Percentiles rank a stretch among this genome's conserved stretches.
Evolutionary conservation across 2,329 filamentous ascomycete species (phyloP).

Genomic region (Cryphonectria japonica): DNA sequence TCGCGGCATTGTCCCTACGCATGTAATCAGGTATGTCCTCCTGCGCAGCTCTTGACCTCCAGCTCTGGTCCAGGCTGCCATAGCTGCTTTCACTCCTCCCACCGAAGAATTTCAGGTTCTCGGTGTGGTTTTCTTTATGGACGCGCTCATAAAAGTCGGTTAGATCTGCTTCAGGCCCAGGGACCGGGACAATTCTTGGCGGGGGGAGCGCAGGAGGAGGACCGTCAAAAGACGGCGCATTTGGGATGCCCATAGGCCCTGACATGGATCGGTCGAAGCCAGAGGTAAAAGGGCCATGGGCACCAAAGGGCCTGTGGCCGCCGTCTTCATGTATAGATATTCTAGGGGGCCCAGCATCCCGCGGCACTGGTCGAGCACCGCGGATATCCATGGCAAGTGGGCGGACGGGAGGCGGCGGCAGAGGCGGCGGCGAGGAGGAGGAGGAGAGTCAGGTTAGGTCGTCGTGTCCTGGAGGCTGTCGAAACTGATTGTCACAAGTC

Average conservation of each 20-base stretch:
- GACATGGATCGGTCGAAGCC: slow-evolving; percentile 22
- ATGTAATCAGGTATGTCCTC: slow-evolving; percentile 42
- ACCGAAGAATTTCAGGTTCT: slow-evolving; percentile 35
- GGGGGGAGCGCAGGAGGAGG: slow-evolving; percentile 52
- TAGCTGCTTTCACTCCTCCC: slow-evolving; percentile 48
- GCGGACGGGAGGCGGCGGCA: neutral
- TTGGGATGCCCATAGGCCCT: slow-evolving; percentile 48
- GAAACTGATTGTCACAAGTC: slow-evolving; percentile 8
- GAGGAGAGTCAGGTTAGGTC: neutral
- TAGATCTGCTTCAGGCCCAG: slow-evolving; percentile 39
- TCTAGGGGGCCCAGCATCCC: slow-evolving; percentile 18
- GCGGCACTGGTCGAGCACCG: slow-evolving; percentile 25
- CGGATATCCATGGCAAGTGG: slow-evolving; percentile 28
- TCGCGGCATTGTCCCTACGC: slow-evolving; percentile 37
- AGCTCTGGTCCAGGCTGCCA: slow-evolving; percentile 21
- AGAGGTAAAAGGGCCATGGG: slow-evolving; percentile 21
- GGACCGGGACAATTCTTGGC: slow-evolving; percentile 44
- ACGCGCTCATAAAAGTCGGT: slow-evolving; percentile 31
- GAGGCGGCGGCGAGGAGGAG: neutral
- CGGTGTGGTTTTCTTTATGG: slow-evolving; percentile 35
- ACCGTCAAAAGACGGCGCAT: slow-evolving; percentile 38
- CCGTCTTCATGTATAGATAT: slow-evolving; percentile 27
- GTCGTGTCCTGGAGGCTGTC: neutral
- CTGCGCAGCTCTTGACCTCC: slow-evolving; percentile 33
- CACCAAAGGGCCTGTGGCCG: slow-evolving; percentile 22